Evolutionary conservation across 495 filamentous ascomycete genomes (phyloP).

Genomic region (Neurospora tetraspora): DNA sequence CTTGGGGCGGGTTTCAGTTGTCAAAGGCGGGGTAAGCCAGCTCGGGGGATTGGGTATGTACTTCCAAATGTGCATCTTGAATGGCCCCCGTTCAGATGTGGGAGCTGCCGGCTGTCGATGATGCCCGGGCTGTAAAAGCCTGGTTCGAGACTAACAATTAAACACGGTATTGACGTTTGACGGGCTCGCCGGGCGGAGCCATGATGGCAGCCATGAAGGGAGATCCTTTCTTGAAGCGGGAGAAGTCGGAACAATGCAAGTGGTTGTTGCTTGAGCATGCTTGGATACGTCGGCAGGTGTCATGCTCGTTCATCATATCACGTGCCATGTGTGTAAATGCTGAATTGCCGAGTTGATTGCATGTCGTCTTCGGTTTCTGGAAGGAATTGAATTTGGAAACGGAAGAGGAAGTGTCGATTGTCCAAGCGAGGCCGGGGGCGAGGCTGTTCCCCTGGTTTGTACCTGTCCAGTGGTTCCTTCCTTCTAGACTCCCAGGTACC

Average conservation of each 20-base stretch:
- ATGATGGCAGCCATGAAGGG: background rate
- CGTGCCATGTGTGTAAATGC: background rate
- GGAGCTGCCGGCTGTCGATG: background rate
- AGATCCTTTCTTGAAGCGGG: background rate
- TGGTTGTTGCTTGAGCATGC: background rate
- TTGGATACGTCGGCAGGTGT: background rate
- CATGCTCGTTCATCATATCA: background rate
- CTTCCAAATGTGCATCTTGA: background rate
- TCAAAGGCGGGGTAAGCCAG: background rate
- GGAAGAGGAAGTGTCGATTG: background rate
- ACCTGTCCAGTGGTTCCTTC: background rate
- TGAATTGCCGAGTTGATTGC: background rate
- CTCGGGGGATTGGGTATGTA: background rate
- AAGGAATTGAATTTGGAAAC: background rate
- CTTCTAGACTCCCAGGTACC: background rate
- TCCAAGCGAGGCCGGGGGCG: background rate
- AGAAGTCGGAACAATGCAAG: background rate
- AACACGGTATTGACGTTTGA: background rate
- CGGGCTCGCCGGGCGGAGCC: background rate
- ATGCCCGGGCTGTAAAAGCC: background rate
- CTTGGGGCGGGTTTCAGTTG: background rate
- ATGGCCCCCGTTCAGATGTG: background rate
- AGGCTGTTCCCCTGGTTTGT: background rate
- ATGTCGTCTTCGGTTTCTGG: background rate
- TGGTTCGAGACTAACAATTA: background rate